Conservation (phyloP, 306 rosid species). For the Boehmeria nivea region DNA sequence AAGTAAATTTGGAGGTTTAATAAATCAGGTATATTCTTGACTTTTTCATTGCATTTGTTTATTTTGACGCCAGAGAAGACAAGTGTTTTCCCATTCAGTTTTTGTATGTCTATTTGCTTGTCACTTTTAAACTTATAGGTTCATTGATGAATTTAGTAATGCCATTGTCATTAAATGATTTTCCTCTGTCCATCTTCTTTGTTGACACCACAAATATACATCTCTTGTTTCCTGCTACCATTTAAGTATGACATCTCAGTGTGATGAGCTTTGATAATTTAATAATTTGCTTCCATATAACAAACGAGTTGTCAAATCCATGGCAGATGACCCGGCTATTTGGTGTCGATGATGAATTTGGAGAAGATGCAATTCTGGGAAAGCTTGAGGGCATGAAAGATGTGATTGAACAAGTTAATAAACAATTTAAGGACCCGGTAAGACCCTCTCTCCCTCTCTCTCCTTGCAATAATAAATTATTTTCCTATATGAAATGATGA, state of each 20-base stretch:
- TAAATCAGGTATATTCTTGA: constrained; percentile 62
- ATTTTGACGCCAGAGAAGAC: too few relatives aligned
- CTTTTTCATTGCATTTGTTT: background rate
- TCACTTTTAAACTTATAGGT: too few relatives aligned
- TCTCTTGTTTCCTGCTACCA: background rate
- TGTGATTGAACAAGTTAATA: constrained; percentile 87
- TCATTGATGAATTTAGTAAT: too few relatives aligned
- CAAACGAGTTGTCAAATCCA: background rate
- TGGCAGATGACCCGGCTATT: constrained; percentile 80
- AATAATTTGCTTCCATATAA: background rate
- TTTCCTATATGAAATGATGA: background rate
- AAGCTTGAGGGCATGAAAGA: constrained; percentile 95
- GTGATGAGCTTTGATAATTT: constrained; percentile 7
- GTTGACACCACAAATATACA: background rate
- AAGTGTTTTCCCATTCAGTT: background rate
- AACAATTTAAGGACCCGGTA: constrained; percentile 96
- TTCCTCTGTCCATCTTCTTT: too few relatives aligned
- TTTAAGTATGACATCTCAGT: background rate
- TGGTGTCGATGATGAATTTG: constrained; percentile 93
- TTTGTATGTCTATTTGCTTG: too few relatives aligned
- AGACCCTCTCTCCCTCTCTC: constrained; percentile 16
- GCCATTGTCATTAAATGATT: too few relatives aligned
- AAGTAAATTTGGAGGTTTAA: constrained; percentile 85
- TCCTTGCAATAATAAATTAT: background rate
- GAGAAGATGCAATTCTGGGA: constrained; percentile 92